Conservation (phyloP, 108 stramenopile genomes). For the Conticribra guillardii region DNA sequence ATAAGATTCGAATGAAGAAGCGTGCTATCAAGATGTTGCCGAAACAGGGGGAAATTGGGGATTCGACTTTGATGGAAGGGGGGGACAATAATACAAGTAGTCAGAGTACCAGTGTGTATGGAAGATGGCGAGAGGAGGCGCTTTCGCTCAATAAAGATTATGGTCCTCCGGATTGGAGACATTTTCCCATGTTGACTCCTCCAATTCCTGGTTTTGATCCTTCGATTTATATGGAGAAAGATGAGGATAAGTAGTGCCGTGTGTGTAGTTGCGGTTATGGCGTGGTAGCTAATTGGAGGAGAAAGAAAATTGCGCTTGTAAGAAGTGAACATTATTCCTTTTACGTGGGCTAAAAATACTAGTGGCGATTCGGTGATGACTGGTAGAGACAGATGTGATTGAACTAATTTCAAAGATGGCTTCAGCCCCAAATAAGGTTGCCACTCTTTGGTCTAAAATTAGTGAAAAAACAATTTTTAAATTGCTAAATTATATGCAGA, state of each 20-base stretch:
- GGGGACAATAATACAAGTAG: not conserved
- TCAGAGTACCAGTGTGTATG: conserved; percentile 29
- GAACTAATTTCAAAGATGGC: no score
- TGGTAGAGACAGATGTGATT: no score
- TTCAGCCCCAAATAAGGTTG: no score
- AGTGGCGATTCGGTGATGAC: no score
- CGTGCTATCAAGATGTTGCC: conserved; percentile 84
- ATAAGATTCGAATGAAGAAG: conserved; percentile 76
- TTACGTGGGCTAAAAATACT: no score
- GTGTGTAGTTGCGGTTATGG: no score
- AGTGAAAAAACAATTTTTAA: no score
- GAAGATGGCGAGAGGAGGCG: conserved; percentile 61
- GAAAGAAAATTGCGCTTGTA: no score
- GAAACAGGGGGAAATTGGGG: conserved; percentile 34
- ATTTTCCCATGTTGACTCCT: conserved; percentile 70
- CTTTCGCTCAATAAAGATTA: conserved; percentile 43
- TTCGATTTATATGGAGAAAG: conserved; percentile 44
- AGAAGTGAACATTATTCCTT: no score
- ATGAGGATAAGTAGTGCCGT: conserved; percentile 49
- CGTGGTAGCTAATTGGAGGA: no score
- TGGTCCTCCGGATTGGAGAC: conserved; percentile 65
- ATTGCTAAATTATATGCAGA: no score
- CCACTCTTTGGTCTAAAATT: no score
- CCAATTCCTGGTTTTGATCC: conserved; percentile 80
- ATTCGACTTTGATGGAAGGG: conserved; percentile 5